Base-by-base conservation (phyloP, 352 stramenopile genomes). In the Peronospora tabacina region DNA sequence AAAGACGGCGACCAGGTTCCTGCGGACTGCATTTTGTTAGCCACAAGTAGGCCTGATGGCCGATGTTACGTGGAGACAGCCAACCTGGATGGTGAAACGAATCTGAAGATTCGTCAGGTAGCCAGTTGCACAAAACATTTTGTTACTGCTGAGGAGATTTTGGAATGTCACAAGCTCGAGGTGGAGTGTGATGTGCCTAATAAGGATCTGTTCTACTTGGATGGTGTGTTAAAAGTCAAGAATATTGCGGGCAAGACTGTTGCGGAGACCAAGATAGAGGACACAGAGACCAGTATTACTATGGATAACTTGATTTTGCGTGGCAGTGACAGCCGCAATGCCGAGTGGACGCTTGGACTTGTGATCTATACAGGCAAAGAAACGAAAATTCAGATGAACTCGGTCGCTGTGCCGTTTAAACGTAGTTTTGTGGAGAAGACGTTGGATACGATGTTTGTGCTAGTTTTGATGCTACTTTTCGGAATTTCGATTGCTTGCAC, bases 261-360 rank as follows among this genome's bases (percentile, higher is more conserved):
- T 9, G 22, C 28, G 7, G 48, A 67, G 38, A 33, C 41, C 19
- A 45, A 58, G 20, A 58, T 41, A 13, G 63, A 72, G 41, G 49
- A 64, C n/a, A 39, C 37, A 4, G 58, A 70, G 34, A 69, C 68
- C 7, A 92, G 79, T 68, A 65, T 92, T 49, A 85, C 66, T 2
- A 94, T 92, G 73, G 81, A 93, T 40, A 95, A 95, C 44, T 61
- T 95, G 46, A 83, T 95, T 44, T 41, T 93, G 33, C 82, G 84
- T 38, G 84, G 84, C 7, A 90, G 78, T 53, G 82, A 91, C 39
- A 90, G 82, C 33, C 79, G 83, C 32, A 95, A 90, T 22, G 68
- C 81, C 5, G 80, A 90, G 52, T 95, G 84, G 84, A 87, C 78
- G 7, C 76, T 92, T 43, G 84, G 74, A 24, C 66, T 93, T 8